Base-by-base conservation (phyloP, 139 green algal species). In the Chlamydomonas sp. region DNA sequence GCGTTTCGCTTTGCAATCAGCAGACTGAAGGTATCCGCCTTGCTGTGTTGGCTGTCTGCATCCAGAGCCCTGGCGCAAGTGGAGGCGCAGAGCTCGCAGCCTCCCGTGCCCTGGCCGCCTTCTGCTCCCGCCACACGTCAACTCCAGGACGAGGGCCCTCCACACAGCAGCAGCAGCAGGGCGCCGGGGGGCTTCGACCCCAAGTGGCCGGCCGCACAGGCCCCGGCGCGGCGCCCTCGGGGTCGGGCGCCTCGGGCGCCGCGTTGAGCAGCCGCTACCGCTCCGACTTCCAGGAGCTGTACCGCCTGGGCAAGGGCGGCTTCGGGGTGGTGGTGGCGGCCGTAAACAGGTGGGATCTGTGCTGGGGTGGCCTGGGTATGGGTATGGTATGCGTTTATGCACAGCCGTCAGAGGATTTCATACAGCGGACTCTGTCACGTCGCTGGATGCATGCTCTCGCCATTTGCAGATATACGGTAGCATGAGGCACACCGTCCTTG, bases 281-380 rank as follows among this genome's bases (percentile, higher is more conserved):
- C 17, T 90, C 86, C 14, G 95, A 98, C 83, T 97, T 97, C 71
- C 90, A 92, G 71, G 96, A 99, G 90, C 63, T 97, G 66, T 77
- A 86, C 18, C 78, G 86, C 20, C 92, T 99, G 77, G 97, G 97
- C 63, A 93, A 93, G 58, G 97, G 97, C 12, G 97, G 93, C 14
- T 99, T 97, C 91, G 97, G 97, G 0, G 80, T 97, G 6, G 97
- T 99, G 78, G 93, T 98, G 66, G 91, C 95, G 17, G 96, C 96
- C 2, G 90, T 96, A 60, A 98, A 99, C 90, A 93, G 93, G 90
- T 93, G 89, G 1, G 31, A 49, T 49, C 77, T 66, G 49, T 83
- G 49, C 8, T 69, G 10, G 9, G 17, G 61, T 73, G 78, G 78
- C 49, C 49, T 49, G 31, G 31, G 31, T 49, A 49, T 49, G 31